Conservation (phyloP, 1,284 basidiomycete genomes). For the Anthracocystis panici-leucophaei region DNA sequence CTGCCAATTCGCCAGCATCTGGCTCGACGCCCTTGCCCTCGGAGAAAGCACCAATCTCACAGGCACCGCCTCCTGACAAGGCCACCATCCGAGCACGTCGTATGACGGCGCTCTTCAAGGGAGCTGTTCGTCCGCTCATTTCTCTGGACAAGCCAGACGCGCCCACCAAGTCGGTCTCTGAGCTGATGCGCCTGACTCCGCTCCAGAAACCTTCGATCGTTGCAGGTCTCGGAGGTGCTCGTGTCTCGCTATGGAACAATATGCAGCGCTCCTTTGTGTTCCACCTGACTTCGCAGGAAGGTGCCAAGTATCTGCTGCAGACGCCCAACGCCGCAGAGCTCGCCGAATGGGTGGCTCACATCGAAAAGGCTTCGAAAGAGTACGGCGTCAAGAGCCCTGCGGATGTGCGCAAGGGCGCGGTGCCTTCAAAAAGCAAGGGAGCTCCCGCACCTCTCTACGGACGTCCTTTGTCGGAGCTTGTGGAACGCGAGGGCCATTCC, state of each 20-base stretch:
- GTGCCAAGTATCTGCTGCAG: constrained; percentile 63
- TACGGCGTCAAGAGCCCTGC: constrained; percentile 18
- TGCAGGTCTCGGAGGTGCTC: constrained; percentile 56
- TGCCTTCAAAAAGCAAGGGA: constrained; percentile 13
- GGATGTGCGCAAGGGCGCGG: constrained; percentile 25
- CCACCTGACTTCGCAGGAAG: constrained; percentile 60
- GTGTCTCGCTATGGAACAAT: constrained; percentile 62
- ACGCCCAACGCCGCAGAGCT: constrained; percentile 59
- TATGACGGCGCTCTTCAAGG: constrained; percentile 67
- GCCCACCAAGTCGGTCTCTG: constrained; percentile 32
- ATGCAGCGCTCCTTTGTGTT: constrained; percentile 62
- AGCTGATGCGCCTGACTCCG: constrained; percentile 56
- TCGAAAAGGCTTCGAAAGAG: constrained; percentile 51
- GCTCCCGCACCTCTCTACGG: constrained; percentile 53
- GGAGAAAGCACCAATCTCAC: constrained; percentile 18
- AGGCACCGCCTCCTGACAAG: constrained; percentile 41
- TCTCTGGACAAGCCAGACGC: constrained; percentile 48
- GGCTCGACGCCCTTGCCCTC: constrained; percentile 10
- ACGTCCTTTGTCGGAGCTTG: constrained; percentile 51
- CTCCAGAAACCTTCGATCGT: constrained; percentile 56
- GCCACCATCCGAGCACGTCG: constrained; percentile 55
- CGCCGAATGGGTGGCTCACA: constrained; percentile 56
- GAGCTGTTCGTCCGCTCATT: constrained; percentile 61
- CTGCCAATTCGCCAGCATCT: constrained; percentile 16
- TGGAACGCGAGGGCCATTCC: constrained; percentile 50